These are phyloP conservation scores for Ceratocystis papillata DNA, from an alignment of 2,329 filamentous ascomycete genomes.

Conservation along the genomic window DNA sequence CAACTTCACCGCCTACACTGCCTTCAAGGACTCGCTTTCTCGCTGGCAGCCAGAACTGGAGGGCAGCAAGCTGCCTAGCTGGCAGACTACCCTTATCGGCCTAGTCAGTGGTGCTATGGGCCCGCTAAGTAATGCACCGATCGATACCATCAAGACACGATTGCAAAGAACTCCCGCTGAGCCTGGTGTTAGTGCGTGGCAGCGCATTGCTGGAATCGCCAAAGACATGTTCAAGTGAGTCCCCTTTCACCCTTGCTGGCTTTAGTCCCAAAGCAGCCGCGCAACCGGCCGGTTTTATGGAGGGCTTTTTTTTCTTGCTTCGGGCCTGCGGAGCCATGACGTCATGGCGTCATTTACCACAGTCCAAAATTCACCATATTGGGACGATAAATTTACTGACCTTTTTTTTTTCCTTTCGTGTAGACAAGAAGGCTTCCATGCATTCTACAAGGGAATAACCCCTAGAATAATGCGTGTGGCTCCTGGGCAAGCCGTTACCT, in stretches of 20 bases:
- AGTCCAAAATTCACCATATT: background rate
- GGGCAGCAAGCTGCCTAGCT: constrained; percentile 60
- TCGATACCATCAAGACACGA: constrained; percentile 97
- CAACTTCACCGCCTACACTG: constrained; percentile 96
- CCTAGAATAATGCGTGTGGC: constrained; percentile 95
- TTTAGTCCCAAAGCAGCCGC: background rate
- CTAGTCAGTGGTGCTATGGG: constrained; percentile 90
- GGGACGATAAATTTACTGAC: constrained; percentile 19
- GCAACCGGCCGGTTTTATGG: background rate
- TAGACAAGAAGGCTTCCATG: constrained; percentile 81
- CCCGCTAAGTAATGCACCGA: constrained; percentile 89
- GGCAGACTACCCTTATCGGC: constrained; percentile 84
- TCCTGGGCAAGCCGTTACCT: constrained; percentile 75
- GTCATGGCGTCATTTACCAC: constrained; percentile 16
- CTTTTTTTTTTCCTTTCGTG: constrained; percentile 22
- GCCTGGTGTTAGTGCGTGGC: constrained; percentile 67
- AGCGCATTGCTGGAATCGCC: constrained; percentile 67
- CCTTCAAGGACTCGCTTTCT: constrained; percentile 74
- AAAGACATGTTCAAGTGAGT: constrained; percentile 70
- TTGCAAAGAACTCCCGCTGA: constrained; percentile 81
- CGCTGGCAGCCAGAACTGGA: constrained; percentile 59
- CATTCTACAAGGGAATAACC: constrained; percentile 99
- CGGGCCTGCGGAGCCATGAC: constrained; percentile 19
- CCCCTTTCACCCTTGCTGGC: background rate
- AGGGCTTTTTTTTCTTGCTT: background rate